Base-by-base conservation (phyloP, 2,329 filamentous ascomycete species). In the Colletotrichum sp. region DNA sequence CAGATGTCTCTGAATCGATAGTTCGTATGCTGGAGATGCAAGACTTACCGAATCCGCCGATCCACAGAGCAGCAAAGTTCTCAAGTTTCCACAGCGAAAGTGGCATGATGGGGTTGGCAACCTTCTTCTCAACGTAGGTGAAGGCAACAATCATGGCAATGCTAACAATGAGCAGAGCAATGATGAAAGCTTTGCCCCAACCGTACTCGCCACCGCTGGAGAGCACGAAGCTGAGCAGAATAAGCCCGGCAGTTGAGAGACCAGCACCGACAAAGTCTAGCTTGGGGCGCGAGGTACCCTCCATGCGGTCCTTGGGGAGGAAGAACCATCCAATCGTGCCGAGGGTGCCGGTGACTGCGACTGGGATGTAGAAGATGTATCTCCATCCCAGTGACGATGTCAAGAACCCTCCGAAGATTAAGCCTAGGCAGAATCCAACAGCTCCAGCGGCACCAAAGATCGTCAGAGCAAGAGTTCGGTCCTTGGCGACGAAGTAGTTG, bases 171-270 rank as follows among this genome's bases (percentile, higher is more conserved):
- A 87, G 78, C 3, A 87, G 78, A 12, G 82, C 84, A 32, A 87
- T 87, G 71, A 87, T 86, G 66, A 87, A 87, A 2, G 86, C 83
- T 61, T 84, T 84, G 63, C 82, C 83, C 86, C 86, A 87, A 18
- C 86, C 86, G 74, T 87, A 88, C n/a, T 84, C 82, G 21, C 86
- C 86, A 4, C 86, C 86, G 73, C 85, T 85, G 1, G 85, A 86
- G 0, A 87, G 81, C 4, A 87, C 86, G 36, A 87, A 87, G 26
- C 85, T 85, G 15, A 88, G 82, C 9, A 88, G 72, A 21, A 88
- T 86, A 4, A 88, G 78, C 0, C 86, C 86, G 2, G 80, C 81
- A 0, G 86, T 88, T 0, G 85, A 87, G 13, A 87, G 78, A 2
- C 83, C 80, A 2, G 86, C 85, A 0, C 86, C 86, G 2, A 84